Evolutionary conservation across 192 early-diverging fungal species (phyloP).

Genomic region (Rhizoclosmatium sp.): DNA sequence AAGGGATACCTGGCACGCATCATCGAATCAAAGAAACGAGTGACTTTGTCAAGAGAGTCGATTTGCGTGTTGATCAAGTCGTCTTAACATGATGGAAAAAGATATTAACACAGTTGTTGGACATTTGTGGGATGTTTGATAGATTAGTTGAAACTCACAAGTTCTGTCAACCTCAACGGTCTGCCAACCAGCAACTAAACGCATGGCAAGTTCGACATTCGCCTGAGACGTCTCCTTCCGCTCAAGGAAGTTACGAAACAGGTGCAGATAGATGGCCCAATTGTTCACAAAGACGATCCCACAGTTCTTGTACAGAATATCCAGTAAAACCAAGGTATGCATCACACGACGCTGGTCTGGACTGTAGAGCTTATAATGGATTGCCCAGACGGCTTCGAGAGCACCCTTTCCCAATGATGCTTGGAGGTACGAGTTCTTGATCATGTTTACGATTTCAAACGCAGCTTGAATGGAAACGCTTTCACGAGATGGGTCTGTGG

Average conservation of each 20-base stretch:
- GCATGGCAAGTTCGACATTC: background rate
- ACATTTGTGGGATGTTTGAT: background rate
- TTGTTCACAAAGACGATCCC: constrained; percentile 16
- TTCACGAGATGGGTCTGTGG: background rate
- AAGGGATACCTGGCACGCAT: constrained; percentile 5
- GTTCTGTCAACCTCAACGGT: background rate
- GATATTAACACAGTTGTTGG: background rate
- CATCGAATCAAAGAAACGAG: background rate
- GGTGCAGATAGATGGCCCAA: background rate
- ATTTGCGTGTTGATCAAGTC: background rate
- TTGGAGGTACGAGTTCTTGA: background rate
- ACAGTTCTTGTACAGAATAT: constrained; percentile 10
- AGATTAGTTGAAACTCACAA: background rate
- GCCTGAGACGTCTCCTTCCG: background rate
- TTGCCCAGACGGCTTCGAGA: constrained; percentile 12
- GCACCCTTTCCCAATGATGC: background rate
- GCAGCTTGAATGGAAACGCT: background rate
- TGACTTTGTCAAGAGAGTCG: background rate
- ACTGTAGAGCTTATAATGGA: background rate
- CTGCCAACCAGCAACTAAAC: constrained; percentile 14
- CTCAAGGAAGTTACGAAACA: constrained; percentile 22
- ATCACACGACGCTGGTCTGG: background rate
- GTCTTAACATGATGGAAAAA: background rate
- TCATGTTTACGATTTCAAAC: constrained; percentile 14
- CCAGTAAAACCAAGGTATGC: constrained; percentile 1